Conservation (phyloP, 2,329 filamentous ascomycete species). For the Diaporthe sp. region DNA sequence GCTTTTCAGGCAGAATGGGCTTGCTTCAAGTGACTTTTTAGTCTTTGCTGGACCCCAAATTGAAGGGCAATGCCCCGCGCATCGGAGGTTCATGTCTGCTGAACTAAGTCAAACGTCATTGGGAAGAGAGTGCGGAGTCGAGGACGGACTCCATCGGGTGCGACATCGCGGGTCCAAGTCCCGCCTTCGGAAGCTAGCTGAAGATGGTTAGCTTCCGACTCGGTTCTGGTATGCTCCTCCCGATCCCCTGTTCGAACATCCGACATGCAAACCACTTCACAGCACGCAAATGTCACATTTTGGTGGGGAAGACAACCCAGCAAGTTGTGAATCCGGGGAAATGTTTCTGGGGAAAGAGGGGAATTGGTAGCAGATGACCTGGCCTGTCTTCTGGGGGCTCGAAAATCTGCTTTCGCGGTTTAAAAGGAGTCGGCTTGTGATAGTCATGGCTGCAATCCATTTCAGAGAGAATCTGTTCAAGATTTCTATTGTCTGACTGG, state of each 20-base stretch:
- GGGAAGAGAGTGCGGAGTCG: not conserved
- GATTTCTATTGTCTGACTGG: too few relatives aligned
- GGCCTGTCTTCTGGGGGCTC: too few relatives aligned
- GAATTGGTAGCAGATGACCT: not conserved
- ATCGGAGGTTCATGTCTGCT: too few relatives aligned
- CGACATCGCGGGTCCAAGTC: too few relatives aligned
- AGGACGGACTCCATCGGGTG: not conserved
- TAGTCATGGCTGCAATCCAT: too few relatives aligned
- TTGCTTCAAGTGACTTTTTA: too few relatives aligned
- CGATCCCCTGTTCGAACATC: not conserved
- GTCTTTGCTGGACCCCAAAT: not conserved
- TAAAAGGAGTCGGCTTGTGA: too few relatives aligned
- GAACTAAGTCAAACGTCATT: not conserved
- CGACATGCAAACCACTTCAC: not conserved
- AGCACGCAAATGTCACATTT: not conserved
- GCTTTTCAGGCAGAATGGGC: too few relatives aligned
- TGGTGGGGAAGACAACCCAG: not conserved
- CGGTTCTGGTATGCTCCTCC: not conserved
- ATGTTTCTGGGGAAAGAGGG: not conserved
- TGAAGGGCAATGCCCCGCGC: too few relatives aligned
- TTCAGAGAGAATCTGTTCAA: too few relatives aligned
- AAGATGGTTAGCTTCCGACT: not conserved
- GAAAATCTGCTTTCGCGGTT: too few relatives aligned
- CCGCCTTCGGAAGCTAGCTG: not conserved
- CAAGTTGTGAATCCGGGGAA: not conserved